These are phyloP conservation scores for Linum trigynum DNA, from an alignment of 345 rosid genomes.

Conservation along the genomic window DNA sequence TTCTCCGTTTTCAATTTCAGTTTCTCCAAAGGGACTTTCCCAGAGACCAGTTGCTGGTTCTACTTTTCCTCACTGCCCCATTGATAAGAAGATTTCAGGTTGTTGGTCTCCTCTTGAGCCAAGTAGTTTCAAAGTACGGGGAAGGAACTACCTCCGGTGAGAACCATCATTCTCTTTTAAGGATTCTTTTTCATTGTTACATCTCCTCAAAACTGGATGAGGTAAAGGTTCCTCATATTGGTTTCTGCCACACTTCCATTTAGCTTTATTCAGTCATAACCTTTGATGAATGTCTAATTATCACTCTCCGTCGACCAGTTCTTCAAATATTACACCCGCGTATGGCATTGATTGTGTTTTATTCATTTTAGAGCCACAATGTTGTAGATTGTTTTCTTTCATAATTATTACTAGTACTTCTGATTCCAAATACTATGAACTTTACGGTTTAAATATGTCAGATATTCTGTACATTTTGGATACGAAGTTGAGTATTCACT, in stretches of 20 bases:
- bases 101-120: constrained; percentile 64
- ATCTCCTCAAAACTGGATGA: not conserved
- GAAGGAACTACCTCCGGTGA: constrained; percentile 51
- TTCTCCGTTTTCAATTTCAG: constrained; percentile 27
- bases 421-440: too few relatives aligned
- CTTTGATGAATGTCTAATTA: too few relatives aligned
- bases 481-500: not conserved
- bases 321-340: too few relatives aligned
- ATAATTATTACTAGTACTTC: too few relatives aligned
- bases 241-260: too few relatives aligned
- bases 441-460: too few relatives aligned
- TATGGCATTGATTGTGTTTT: too few relatives aligned
- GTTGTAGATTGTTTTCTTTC: too few relatives aligned
- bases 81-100: constrained; percentile 54
- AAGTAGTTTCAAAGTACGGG: constrained; percentile 52
- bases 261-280: not conserved
- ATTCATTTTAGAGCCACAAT: too few relatives aligned
- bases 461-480: not conserved
- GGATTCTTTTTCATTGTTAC: not conserved
- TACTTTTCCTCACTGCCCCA: constrained; percentile 46
- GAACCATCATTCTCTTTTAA: not conserved
- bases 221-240: too few relatives aligned
- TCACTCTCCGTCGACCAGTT: too few relatives aligned
- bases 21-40: constrained; percentile 54
- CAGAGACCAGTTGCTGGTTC: constrained; percentile 66